Evolutionary conservation across 139 green algal species (phyloP).

Genomic region (Picochlorum sp.): DNA sequence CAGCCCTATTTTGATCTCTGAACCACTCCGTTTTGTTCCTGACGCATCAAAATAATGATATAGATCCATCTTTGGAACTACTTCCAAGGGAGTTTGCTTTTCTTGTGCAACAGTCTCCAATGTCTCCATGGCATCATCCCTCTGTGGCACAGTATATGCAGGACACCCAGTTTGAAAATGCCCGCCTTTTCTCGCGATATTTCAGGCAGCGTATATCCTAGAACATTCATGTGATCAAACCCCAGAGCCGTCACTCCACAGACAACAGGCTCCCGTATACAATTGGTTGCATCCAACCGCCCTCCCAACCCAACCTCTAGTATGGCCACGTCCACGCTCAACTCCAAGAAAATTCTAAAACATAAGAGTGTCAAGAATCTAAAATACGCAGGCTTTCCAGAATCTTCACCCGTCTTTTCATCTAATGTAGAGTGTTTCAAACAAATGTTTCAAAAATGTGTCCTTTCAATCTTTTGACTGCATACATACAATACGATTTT

Average conservation of each 20-base stretch:
- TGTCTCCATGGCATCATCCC: constrained; percentile 59
- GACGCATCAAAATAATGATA: constrained; percentile 6
- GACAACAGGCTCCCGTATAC: constrained; percentile 41
- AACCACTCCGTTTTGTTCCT: background rate
- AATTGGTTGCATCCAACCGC: constrained; percentile 92
- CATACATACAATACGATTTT: constrained; percentile 11
- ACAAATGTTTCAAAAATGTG: constrained; percentile 54
- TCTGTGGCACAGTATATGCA: constrained; percentile 72
- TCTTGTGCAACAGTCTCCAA: constrained; percentile 44
- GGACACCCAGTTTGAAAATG: constrained; percentile 72
- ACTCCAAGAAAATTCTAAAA: constrained; percentile 55
- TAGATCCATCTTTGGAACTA: constrained; percentile 25
- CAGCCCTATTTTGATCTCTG: constrained; percentile 51
- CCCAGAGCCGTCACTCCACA: constrained; percentile 81
- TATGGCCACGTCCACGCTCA: constrained; percentile 74
- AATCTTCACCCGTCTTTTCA: constrained; percentile 28
- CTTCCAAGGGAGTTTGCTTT: constrained; percentile 25
- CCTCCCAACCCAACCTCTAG: constrained; percentile 95
- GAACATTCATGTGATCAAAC: constrained; percentile 92
- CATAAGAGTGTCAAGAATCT: constrained; percentile 86
- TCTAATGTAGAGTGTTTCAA: constrained; percentile 37
- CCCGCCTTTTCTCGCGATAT: constrained; percentile 95
- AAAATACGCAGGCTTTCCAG: constrained; percentile 88
- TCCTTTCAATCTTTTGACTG: constrained; percentile 24
- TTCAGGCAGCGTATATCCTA: constrained; percentile 82